Evolutionary conservation across 306 rosid species (phyloP), one percentile per base, ranked within the genome.

Genomic region (Heteromeles arbutifolia): DNA sequence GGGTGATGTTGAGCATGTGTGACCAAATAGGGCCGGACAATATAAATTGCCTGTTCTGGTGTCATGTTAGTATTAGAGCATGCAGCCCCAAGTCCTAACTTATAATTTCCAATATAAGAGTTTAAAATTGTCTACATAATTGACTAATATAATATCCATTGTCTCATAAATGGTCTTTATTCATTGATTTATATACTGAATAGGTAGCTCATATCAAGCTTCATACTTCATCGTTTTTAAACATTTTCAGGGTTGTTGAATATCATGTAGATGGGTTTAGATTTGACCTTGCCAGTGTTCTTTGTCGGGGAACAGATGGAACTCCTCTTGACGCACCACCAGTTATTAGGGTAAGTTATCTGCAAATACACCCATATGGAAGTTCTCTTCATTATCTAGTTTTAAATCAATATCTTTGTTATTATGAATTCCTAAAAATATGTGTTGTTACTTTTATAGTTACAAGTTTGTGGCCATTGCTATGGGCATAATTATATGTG

Each of bases 231-330:
- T 83, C 28, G 32, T 34, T 48, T 56, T 71, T 70, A 66, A 73
- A 61, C 50, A 62, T 77, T 83, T 86, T 75, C 73, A 92, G 97
- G 99, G 99, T 88, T 39, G 82, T 84, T 62, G 99, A 95, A 71
- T 95, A 92, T 86, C 99, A 95, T 53, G 96, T 92, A 73, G 97
- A 95, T 85, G 97, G 97, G 71, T 95, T 95, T 86, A 87, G 97
- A 84, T 95, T 95, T 90, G 99, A 95, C 84, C 99, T 95, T 73
- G 85, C 99, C 8, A 92, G 97, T 86, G 88, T 73, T 74, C 89
- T 95, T 74, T 95, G 99, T 85, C 97, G 99, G 76, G 97, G 97
- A 84, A 24, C 84, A 26, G 90, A 95, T 79, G 99, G 99, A 69
- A 69, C 89, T 77, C 97, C 96, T 54, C 96, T 95, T 48, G 84